phyloP scores from a whole-genome alignment of 106 monocot species.

The Iris macrosiphon region DNA sequence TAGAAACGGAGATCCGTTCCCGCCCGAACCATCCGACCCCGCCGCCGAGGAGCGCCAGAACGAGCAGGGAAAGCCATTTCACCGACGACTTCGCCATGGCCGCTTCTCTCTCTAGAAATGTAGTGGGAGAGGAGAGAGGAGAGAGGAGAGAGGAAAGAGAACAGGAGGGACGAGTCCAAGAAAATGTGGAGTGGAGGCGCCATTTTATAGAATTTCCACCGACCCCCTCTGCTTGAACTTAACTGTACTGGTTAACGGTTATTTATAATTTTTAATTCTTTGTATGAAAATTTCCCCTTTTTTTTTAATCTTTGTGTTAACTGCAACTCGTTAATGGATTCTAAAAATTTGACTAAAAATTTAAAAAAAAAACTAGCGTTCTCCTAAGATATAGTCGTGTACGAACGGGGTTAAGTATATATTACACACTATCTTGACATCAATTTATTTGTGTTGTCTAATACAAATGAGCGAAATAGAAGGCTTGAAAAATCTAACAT shows the following conservation, averaged over 20 bases:
- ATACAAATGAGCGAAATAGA: too few relatives aligned
- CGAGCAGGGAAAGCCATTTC: slow-evolving; percentile 20
- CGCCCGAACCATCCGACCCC: slow-evolving; percentile 11
- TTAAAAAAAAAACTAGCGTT: too few relatives aligned
- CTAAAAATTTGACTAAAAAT: too few relatives aligned
- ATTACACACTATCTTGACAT: too few relatives aligned
- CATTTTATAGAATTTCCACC: slow-evolving; percentile 15
- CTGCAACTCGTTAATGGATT: too few relatives aligned
- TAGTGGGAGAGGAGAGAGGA: neutral
- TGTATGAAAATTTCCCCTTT: neutral
- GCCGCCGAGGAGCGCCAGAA: slow-evolving; percentile 15
- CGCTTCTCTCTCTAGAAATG: slow-evolving; percentile 6
- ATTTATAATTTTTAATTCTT: neutral
- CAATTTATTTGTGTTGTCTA: too few relatives aligned
- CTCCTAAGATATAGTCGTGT: too few relatives aligned
- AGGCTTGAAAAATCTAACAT: too few relatives aligned
- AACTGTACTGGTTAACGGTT: neutral
- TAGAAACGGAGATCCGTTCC: slow-evolving; percentile 1
- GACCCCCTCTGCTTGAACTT: neutral
- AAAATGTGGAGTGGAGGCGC: slow-evolving; percentile 3
- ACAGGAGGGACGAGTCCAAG: slow-evolving; percentile 2
- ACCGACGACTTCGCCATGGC: slow-evolving; percentile 14
- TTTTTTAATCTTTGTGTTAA: neutral
- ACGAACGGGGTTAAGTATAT: too few relatives aligned
- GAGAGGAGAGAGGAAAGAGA: neutral